Percentiles rank a stretch among this genome's conserved stretches.
phyloP scores from a whole-genome alignment of 2,329 filamentous ascomycete genomes.

The Intubia oerlemansii region DNA sequence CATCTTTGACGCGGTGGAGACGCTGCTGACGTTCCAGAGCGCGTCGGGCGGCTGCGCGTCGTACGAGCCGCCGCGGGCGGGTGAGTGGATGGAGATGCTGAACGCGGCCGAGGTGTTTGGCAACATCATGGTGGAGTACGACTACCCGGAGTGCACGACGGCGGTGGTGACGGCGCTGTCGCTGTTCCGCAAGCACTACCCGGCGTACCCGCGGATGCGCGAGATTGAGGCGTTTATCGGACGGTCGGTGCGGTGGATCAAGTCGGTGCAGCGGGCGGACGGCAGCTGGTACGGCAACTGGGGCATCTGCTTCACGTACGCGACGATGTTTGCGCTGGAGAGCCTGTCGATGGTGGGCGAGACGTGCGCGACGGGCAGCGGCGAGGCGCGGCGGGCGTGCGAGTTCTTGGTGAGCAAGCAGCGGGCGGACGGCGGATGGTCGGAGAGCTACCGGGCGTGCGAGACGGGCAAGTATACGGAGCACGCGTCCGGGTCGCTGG shows the following conservation, averaged over 20 bases:
- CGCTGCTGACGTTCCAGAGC: conserved; percentile 82
- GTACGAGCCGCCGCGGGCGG: conserved; percentile 69
- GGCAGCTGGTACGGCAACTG: conserved; percentile 97
- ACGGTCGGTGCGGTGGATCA: conserved; percentile 65
- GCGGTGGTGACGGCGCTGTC: conserved; percentile 76
- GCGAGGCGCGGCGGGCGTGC: conserved; percentile 51
- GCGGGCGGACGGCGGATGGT: conserved; percentile 82
- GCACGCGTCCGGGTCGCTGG: conserved; percentile 56
- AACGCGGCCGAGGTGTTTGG: conserved; percentile 96
- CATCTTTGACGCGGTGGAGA: conserved; percentile 75
- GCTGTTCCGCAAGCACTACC: conserved; percentile 63
- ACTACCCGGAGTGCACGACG: conserved; percentile 95
- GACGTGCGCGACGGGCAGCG: conserved; percentile 53
- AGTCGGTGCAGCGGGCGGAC: conserved; percentile 51
- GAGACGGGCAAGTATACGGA: conserved; percentile 57
- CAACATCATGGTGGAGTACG: conserved; percentile 95
- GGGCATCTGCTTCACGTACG: conserved; percentile 97
- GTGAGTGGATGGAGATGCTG: conserved; percentile 57
- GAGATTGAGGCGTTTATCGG: conserved; percentile 58
- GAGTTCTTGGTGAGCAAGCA: conserved; percentile 74
- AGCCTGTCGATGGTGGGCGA: conserved; percentile 66
- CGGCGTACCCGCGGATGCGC: conserved; percentile 50
- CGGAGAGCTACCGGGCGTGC: conserved; percentile 80
- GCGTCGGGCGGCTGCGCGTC: conserved; percentile 66
- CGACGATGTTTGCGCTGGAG: conserved; percentile 88